Evolutionary conservation across 2,329 filamentous ascomycete genomes (phyloP), one percentile per base, ranked within the genome.

Genomic region (Claviceps lovelessii): DNA sequence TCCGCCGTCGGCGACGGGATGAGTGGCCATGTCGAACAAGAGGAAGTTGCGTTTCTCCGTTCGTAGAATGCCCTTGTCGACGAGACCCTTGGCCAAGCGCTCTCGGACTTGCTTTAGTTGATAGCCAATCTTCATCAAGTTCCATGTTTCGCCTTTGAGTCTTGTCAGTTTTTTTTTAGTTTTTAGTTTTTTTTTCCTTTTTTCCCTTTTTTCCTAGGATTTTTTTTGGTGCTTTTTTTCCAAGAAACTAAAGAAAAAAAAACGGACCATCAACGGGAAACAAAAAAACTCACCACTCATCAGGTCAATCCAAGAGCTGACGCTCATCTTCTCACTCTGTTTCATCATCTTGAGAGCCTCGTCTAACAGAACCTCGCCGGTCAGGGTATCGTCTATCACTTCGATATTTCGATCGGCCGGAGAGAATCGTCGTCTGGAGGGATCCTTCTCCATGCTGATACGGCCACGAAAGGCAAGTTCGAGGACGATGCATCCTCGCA

Each of bases 291-390:
- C 81, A 96, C 91, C 93, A 71, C 90, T 96, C 90, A 98, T 91
- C 62, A 98, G 76, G 71, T 98, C 93, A 70, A 98, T 97, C 93
- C 93, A 98, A 49, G 89, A 88, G 76, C 88, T 93, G 62, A 98
- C 93, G 72, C 93, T 97, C 93, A 98, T 97, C 80, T 95, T 96
- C 77, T 98, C 93, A 72, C 90, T 96, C 63, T 88, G 85, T 79
- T 98, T 98, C 91, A 98, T 98, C 90, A 98, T 95, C 78, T 98
- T 98, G 67, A 98, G 76, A 57, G 93, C 88, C 76, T 98, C 93
- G 72, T 98, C 93, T 66, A 98, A 80, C 64, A 98, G 79, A 60
- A 97, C 93, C 75, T 98, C 93, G 63, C 93, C 93, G 6, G 93
- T 98, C 67, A 96, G 78, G 57, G 90, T 91, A 68, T 96, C 91